These are phyloP conservation scores for Solanum bukasovii DNA, from an alignment of 257 asterid genomes.

Conservation along the genomic window DNA sequence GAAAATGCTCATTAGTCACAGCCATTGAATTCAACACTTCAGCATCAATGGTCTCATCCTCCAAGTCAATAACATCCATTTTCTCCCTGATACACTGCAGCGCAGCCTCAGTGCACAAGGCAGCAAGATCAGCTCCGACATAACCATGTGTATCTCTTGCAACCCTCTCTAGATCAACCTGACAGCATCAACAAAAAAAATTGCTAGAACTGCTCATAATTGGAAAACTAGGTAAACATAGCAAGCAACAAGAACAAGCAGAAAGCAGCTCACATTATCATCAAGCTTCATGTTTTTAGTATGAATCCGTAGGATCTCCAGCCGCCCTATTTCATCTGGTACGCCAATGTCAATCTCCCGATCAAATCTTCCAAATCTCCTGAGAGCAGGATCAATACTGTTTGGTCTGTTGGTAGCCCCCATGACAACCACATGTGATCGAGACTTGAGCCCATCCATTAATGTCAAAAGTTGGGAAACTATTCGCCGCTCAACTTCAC, in stretches of 20 bases:
- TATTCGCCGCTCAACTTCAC: constrained; percentile 92
- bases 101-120: constrained; percentile 88
- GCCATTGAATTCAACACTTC: constrained; percentile 92
- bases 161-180: constrained; percentile 87
- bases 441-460: constrained; percentile 95
- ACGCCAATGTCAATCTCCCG: constrained; percentile 90
- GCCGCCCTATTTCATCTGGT: constrained; percentile 94
- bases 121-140: constrained; percentile 93
- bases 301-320: constrained; percentile 82
- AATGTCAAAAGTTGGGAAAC: constrained; percentile 92
- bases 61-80: constrained; percentile 91
- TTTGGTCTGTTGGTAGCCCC: constrained; percentile 94
- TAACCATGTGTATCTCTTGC: constrained; percentile 81
- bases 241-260: not conserved
- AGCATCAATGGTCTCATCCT: constrained; percentile 81
- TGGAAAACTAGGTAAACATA: not conserved
- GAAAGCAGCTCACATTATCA: constrained; percentile 43
- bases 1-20: constrained; percentile 82
- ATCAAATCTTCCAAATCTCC: constrained; percentile 93
- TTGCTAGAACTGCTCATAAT: not conserved
- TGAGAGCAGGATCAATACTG: constrained; percentile 84
- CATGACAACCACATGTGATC: constrained; percentile 77
- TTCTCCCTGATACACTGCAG: constrained; percentile 96
- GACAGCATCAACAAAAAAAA: constrained; percentile 2
- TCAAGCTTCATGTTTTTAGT: constrained; percentile 97